A percentile compares a stretch with the other conserved stretches of the same genome.
These are phyloP conservation scores for Ilyonectria sp. DNA, from an alignment of 2,329 filamentous ascomycete genomes.

Conservation along the genomic window DNA sequence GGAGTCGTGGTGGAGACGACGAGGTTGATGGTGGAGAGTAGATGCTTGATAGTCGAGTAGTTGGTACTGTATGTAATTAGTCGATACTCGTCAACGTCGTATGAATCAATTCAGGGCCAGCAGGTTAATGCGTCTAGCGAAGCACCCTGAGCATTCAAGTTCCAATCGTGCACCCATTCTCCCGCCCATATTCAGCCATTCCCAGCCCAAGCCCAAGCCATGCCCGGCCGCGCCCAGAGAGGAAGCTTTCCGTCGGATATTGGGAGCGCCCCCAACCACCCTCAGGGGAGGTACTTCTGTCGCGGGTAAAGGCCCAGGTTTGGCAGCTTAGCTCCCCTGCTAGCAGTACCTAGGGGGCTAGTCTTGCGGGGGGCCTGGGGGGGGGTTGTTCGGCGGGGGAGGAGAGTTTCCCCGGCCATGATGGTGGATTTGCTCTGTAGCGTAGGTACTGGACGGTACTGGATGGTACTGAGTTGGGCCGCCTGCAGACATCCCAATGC, in stretches of 20 bases:
- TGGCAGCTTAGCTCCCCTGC: neutral
- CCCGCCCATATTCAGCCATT: neutral
- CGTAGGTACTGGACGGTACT: neutral
- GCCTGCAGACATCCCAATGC: neutral
- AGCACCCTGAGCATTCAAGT: no score
- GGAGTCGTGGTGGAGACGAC: neutral
- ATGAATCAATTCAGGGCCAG: neutral
- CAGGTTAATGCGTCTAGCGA: neutral
- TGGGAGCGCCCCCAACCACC: neutral
- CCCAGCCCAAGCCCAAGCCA: neutral
- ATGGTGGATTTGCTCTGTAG: neutral
- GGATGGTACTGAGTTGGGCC: neutral
- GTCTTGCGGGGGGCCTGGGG: neutral
- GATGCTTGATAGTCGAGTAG: neutral
- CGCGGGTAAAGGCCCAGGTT: slow-evolving; percentile 3
- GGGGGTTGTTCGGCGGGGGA: neutral
- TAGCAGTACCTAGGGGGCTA: neutral
- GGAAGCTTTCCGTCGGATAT: neutral
- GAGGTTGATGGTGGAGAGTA: neutral
- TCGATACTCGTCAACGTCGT: neutral
- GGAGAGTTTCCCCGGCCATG: neutral
- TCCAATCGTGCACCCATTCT: no score
- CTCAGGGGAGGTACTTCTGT: neutral
- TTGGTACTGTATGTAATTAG: neutral
- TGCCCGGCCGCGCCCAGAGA: neutral